phyloP scores from a whole-genome alignment of 2,329 filamentous ascomycete species.

The Botrytis tulipae region DNA sequence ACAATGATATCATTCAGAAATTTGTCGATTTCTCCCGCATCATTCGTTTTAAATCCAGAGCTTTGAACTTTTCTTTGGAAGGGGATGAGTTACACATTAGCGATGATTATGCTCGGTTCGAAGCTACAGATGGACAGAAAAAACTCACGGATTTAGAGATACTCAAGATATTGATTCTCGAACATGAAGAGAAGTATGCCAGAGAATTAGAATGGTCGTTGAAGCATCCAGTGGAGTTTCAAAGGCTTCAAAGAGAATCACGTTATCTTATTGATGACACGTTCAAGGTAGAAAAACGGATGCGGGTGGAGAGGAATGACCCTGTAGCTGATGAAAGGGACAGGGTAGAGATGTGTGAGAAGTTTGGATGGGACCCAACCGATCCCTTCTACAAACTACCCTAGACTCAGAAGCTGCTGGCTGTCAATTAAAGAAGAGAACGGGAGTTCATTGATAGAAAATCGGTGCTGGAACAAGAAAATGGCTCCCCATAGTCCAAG shows the following conservation, averaged over 20 bases:
- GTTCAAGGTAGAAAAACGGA: not conserved
- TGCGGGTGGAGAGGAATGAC: not conserved
- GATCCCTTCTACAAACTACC: not conserved
- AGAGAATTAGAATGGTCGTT: fast-evolving
- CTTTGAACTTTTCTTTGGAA: not conserved
- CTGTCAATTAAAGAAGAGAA: not conserved
- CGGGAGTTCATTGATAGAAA: not conserved
- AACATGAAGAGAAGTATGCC: not conserved
- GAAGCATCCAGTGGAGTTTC: not conserved
- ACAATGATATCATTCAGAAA: fast-evolving
- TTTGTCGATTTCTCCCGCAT: not conserved
- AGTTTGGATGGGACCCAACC: not conserved
- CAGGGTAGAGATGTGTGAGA: not conserved
- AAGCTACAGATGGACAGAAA: too few species aligned
- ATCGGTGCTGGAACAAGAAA: not conserved
- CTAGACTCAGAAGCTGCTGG: not conserved
- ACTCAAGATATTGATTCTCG: not conserved
- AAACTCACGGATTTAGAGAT: not conserved
- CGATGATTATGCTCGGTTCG: not conserved
- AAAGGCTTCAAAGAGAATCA: not conserved
- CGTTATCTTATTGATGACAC: fast-evolving
- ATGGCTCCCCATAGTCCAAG: too few species aligned
- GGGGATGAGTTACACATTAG: not conserved
- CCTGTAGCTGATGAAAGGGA: not conserved
- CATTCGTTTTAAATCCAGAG: not conserved